Percentiles rank a stretch among this genome's conserved stretches.
Evolutionary conservation across 371 early-diverging fungal species (phyloP).

Genomic region (Mucor piriformis): DNA sequence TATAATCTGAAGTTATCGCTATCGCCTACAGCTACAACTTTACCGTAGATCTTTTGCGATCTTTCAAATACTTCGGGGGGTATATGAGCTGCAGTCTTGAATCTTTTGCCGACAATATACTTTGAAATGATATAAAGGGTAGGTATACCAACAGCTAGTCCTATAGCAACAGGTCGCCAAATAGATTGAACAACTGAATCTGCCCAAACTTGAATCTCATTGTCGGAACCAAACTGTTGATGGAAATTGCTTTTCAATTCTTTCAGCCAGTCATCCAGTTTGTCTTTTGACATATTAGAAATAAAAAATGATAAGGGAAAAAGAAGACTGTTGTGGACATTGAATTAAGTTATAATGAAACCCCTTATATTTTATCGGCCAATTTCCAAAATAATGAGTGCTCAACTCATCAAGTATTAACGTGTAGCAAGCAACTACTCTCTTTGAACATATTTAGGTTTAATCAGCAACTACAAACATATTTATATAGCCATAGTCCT

Average conservation of each 20-base stretch:
- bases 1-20: constrained; percentile 67
- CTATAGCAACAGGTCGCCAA: constrained; percentile 37
- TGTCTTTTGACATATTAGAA: neutral
- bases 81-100: constrained; percentile 53
- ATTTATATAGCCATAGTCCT: too few relatives aligned
- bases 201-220: constrained; percentile 20
- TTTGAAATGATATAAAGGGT: constrained; percentile 21
- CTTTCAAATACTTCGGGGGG: constrained; percentile 51
- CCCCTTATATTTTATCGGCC: neutral
- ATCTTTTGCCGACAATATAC: constrained; percentile 38
- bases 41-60: constrained; percentile 43
- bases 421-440: too few relatives aligned
- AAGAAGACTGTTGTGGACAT: neutral
- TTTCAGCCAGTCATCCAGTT: constrained; percentile 1
- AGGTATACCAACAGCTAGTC: constrained; percentile 30
- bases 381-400: too few relatives aligned
- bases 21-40: constrained; percentile 61
- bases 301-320: neutral
- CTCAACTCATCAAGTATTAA: too few relatives aligned
- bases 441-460: too few relatives aligned
- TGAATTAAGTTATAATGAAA: neutral
- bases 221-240: neutral
- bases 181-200: constrained; percentile 32
- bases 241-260: neutral
- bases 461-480: too few relatives aligned